Base-by-base conservation (phyloP, 805 yeast genomes). In the Metschnikowia borealis region DNA sequence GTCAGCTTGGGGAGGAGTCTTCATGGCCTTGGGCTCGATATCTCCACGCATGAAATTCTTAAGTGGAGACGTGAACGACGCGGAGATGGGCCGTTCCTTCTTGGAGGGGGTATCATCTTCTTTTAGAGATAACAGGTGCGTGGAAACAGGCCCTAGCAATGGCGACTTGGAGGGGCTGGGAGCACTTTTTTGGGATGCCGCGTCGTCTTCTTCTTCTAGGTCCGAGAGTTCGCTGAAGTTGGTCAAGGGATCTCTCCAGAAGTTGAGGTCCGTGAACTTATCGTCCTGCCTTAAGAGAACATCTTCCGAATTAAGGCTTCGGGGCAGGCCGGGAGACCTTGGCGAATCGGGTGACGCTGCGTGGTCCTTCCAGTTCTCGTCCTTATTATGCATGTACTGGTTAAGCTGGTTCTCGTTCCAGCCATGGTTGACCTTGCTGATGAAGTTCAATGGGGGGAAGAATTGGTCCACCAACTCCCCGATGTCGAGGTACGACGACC, bases 391-490 rank as follows among this genome's bases (percentile, higher is more conserved):
- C 52, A 71, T 68, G 51, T 69, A 71, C 48, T 69, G 65, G 51
- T 65, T 58, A 46, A 67, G 65, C 54, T 71, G 75, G 38, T 61
- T 53, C 48, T 69, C 63, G 50, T 71, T 67, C 73, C 73, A 70
- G 50, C 63, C 60, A 10, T 67, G 47, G 42, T 64, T 64, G 52
- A 65, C 61, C 14, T 62, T 61, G n/a, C 62, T 60, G 34, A 71
- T 68, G 49, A 62, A 64, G 45, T 59, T 62, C 32, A 73, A 64
- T 0, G 97, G 96, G 7, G 99, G 99, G 77, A 94, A 94, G 66
- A 91, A 91, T 66, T 94, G 98, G 68, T 94, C 99, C 11, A 94
- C 97, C 48, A 94, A 75, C 65, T 94, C 98, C 41, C 94, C 88
- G 62, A 94, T 92, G 55, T 84, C 84, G 46, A 94, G 81, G 65